Conservation (phyloP, 768 basidiomycete genomes). For the Auricularia sp. region DNA sequence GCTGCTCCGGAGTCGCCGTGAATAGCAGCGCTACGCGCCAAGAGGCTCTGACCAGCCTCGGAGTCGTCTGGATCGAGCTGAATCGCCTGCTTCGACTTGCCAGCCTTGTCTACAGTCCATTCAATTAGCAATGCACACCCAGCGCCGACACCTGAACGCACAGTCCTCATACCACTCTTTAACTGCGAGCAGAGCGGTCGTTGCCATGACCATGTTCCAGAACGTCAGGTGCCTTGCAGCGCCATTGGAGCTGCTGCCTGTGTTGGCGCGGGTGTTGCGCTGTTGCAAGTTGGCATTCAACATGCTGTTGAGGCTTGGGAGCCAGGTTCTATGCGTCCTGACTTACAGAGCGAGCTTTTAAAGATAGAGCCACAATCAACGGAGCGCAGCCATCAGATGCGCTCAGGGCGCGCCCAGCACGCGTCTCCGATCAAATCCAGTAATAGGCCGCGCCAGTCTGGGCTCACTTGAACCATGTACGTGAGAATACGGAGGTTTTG, state of each 20-base stretch:
- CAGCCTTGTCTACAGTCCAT: neutral
- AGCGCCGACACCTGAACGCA: slow-evolving; percentile 16
- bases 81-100: neutral
- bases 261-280: neutral
- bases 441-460: no score
- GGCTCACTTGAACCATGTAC: no score
- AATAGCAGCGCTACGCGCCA: slow-evolving; percentile 16
- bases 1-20: slow-evolving; percentile 10
- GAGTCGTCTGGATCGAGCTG: slow-evolving; percentile 34
- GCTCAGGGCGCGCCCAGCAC: no score
- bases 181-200: slow-evolving; percentile 37
- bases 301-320: no score
- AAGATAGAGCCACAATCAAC: no score
- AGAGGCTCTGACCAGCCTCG: slow-evolving; percentile 14
- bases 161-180: slow-evolving; percentile 40
- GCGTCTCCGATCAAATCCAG: no score
- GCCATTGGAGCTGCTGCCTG: neutral
- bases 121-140: neutral
- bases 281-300: neutral
- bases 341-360: no score
- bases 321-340: no score
- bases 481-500: no score
- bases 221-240: slow-evolving; percentile 18
- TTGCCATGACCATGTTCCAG: slow-evolving; percentile 32
- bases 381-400: no score